A percentile compares a stretch with the other conserved stretches of the same genome.
Conservation (phyloP, 1,139 yeast genomes). For the Scheffersomyces segobiensis region DNA sequence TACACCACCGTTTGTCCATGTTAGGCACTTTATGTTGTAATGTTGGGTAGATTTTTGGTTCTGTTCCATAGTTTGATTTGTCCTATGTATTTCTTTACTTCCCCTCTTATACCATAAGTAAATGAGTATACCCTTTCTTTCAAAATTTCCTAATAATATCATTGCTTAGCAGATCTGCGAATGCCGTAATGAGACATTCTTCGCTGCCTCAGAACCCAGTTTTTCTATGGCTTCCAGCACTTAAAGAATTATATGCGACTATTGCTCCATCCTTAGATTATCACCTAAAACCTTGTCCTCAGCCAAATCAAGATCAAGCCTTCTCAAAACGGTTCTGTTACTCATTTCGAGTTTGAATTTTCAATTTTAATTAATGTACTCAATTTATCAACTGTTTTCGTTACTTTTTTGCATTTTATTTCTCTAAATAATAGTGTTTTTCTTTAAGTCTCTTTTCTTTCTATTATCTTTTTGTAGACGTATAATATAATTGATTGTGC, state of each 20-base stretch:
- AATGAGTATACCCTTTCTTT: not conserved
- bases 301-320: not conserved
- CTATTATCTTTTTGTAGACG: not conserved
- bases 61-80: not conserved
- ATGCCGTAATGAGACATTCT: not conserved
- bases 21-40: not conserved
- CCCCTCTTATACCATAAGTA: not conserved
- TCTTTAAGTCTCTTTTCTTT: not conserved
- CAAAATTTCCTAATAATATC: not conserved
- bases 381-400: not conserved
- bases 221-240: not conserved
- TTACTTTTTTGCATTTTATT: not conserved
- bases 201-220: not conserved
- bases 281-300: not conserved
- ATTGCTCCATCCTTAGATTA: not conserved
- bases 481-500: not conserved
- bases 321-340: not conserved
- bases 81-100: not conserved
- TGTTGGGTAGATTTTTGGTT: not conserved
- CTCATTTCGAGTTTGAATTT: too few relatives aligned
- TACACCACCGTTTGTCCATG: constrained; percentile 25
- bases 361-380: too few relatives aligned
- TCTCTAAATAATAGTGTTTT: not conserved
- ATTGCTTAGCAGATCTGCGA: not conserved
- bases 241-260: not conserved